phyloP scores from a whole-genome alignment of 345 rosid genomes.

The Trapa bicornis region DNA sequence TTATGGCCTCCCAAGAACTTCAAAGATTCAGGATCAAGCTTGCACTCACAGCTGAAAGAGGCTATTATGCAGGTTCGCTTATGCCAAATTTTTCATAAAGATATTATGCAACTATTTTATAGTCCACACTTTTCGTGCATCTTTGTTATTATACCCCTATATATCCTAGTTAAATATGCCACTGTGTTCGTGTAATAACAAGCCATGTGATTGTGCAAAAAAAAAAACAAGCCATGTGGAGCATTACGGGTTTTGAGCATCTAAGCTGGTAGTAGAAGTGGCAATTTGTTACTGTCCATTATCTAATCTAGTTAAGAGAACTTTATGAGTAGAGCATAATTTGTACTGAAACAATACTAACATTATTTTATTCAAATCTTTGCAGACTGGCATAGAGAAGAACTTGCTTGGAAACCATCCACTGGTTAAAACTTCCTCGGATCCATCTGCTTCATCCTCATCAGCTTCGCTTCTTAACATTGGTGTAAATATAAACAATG shows the following conservation, averaged over 20 bases:
- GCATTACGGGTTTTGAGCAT: neutral
- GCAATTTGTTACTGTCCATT: neutral
- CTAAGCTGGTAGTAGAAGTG: neutral
- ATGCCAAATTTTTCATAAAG: neutral
- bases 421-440: conserved; percentile 30
- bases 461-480: conserved; percentile 15
- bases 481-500: neutral
- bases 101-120: neutral
- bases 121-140: neutral
- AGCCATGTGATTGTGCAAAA: too few relatives aligned
- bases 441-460: conserved; percentile 68
- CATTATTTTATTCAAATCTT: neutral
- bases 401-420: conserved; percentile 80
- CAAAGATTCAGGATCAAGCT: conserved; percentile 82
- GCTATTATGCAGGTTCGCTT: conserved; percentile 62
- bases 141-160: neutral
- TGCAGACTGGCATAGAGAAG: conserved; percentile 53
- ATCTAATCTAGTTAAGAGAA: neutral
- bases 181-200: neutral
- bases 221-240: neutral
- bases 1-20: conserved; percentile 98
- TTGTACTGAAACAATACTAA: neutral
- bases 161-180: neutral
- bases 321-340: neutral
- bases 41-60: conserved; percentile 77